phyloP scores from a whole-genome alignment of 2,329 filamentous ascomycete genomes.

The Neospermospora avenae region DNA sequence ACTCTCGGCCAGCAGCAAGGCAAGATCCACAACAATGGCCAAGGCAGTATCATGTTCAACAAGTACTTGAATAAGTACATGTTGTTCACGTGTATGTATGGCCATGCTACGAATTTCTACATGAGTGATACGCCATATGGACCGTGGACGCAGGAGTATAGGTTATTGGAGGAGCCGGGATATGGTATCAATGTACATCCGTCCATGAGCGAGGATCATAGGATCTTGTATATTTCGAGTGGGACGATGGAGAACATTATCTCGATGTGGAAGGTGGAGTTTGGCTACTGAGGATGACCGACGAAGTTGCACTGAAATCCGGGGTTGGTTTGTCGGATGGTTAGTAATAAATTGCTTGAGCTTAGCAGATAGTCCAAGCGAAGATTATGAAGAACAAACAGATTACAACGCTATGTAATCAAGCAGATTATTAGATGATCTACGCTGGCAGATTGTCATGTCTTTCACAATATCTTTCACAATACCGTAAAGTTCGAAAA shows the following conservation, averaged over 20 bases:
- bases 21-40: constrained; percentile 5
- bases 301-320: too few species aligned
- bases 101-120: constrained; percentile 3
- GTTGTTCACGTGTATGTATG: constrained; percentile 6
- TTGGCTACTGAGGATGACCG: neutral
- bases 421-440: too few species aligned
- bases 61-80: constrained; percentile 5
- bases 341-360: too few species aligned
- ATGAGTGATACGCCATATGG: constrained; percentile 8
- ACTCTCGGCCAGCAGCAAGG: neutral
- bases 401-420: too few species aligned
- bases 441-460: too few species aligned
- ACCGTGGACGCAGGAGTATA: constrained; percentile 2
- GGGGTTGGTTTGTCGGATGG: too few species aligned
- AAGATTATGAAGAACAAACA: too few species aligned
- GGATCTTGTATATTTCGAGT: constrained; percentile 9
- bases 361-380: too few species aligned
- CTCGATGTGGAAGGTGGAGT: constrained; percentile 7
- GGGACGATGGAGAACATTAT: constrained; percentile 9
- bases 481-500: too few species aligned
- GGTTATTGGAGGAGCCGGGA: neutral
- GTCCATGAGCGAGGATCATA: constrained; percentile 4
- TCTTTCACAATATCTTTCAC: too few species aligned
- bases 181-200: constrained; percentile 5
- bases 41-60: constrained; percentile 9